Base-by-base conservation (phyloP, 2,329 filamentous ascomycete genomes). In the Exophiala viscosa region DNA sequence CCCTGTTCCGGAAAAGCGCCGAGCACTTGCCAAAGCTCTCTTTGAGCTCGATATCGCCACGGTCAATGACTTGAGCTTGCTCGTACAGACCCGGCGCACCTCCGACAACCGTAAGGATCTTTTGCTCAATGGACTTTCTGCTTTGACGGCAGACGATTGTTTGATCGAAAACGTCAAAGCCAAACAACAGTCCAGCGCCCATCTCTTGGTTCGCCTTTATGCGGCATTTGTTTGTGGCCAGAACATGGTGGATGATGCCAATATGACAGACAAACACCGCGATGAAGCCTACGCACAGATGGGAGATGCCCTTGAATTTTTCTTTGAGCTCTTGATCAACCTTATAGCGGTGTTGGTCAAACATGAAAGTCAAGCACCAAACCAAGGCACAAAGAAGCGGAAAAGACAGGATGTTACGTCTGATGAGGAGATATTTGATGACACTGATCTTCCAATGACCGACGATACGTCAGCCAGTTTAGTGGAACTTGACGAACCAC, bases 1-100 rank as follows among this genome's bases (percentile, higher is more conserved):
- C 3, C 23, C 15, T 20, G 20, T 23, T n/a, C 40, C 40, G 13
- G 40, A 80, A 55, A 66, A 74, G 5, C 55, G 57, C 14, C 60
- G 60, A 17, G 54, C 71, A 17, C 55, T 73, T 35, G 65, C 64
- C 3, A 70, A 60, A 49, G 50, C 52, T 17, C 42, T 60, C 17
- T 60, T 54, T 34, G 28, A 17, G n/a, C 39, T 60, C 14, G 38
- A 47, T 3, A 8, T n/a, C 6, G 42, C 49, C 5, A 20, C n/a
- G 5, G 31, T 45, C 13, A n/a, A 14, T 8, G 6, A 32, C 9
- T 15, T 59, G 11, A 36, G 23, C 17, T 5, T n/a, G 1, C 53
- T 52, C 20, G 5, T 59, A 32, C 17, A 41, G 18, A 31, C 41
- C 20, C 33, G 45, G 11, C 15, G 35, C 4, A 36, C 35, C 15